Percentiles rank a stretch among this genome's conserved stretches.
Evolutionary conservation across 257 asterid genomes (phyloP).

Genomic region (Rauvolfia tetraphylla): DNA sequence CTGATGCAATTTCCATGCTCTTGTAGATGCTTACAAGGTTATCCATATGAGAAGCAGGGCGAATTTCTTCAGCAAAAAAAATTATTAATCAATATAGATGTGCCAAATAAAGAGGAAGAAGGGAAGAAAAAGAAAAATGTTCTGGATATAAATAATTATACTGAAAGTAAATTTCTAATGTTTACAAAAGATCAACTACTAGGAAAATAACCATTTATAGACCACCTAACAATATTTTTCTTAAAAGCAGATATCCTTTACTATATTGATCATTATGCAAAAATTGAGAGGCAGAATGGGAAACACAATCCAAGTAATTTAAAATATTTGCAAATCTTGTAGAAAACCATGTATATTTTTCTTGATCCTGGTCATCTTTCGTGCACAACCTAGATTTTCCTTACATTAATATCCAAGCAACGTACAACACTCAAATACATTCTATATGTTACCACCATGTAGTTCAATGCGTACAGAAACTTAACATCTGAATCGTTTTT

Average conservation of each 20-base stretch:
- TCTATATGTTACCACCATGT: neutral
- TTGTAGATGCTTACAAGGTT: slow-evolving; percentile 82
- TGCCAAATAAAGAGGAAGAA: no score
- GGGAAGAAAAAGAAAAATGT: neutral
- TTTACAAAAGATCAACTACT: neutral
- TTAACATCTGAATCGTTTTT: no score
- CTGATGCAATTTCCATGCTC: slow-evolving; percentile 86
- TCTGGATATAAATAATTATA: neutral
- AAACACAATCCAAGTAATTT: neutral
- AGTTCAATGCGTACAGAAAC: no score
- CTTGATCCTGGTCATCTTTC: neutral
- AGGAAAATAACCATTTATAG: neutral
- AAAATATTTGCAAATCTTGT: no score
- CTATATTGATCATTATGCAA: neutral
- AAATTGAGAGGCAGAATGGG: neutral
- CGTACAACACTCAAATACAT: neutral
- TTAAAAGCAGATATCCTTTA: neutral
- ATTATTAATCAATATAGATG: neutral
- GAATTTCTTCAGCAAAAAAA: slow-evolving; percentile 46
- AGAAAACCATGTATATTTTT: no score
- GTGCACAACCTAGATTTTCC: neutral
- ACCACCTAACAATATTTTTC: no score
- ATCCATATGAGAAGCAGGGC: slow-evolving; percentile 96
- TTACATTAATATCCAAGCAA: neutral
- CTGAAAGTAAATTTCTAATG: neutral